phyloP scores from a whole-genome alignment of 2,329 filamentous ascomycete species.

The Monosporascus sp. region DNA sequence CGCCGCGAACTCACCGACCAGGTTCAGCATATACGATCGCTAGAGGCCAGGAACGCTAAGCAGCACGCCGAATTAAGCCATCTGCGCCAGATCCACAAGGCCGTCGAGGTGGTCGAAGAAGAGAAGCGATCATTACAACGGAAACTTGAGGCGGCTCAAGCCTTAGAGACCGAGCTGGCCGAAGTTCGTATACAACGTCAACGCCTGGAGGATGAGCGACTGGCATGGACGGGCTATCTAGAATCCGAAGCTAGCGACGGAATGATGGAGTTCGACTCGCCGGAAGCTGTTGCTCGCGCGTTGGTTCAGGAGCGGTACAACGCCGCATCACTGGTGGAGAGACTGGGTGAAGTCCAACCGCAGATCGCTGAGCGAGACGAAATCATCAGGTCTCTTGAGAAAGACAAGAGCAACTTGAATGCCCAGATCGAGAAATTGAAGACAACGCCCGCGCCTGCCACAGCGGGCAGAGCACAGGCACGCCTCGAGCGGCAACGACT shows the following conservation, averaged over 20 bases:
- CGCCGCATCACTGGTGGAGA: conserved; percentile 72
- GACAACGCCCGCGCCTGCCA: conserved; percentile 37
- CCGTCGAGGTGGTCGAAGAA: conserved; percentile 91
- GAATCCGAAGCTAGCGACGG: conserved; percentile 58
- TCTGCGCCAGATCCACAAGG: conserved; percentile 73
- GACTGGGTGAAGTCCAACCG: conserved; percentile 70
- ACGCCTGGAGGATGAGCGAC: conserved; percentile 79
- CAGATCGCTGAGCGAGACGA: conserved; percentile 74
- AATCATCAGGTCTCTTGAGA: conserved; percentile 65
- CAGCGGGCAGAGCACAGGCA: conserved; percentile 61
- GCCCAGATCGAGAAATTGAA: conserved; percentile 68
- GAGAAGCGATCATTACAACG: conserved; percentile 82
- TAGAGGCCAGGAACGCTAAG: conserved; percentile 77
- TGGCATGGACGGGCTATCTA: conserved; percentile 82
- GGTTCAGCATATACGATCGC: conserved; percentile 78
- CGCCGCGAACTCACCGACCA: conserved; percentile 87
- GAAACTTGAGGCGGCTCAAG: conserved; percentile 68
- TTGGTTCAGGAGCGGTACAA: conserved; percentile 78
- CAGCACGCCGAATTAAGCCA: conserved; percentile 75
- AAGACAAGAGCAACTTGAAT: conserved; percentile 59
- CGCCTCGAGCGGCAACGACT: conserved; percentile 81
- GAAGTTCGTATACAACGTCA: conserved; percentile 80
- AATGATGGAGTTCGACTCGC: conserved; percentile 75
- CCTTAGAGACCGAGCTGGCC: conserved; percentile 67
- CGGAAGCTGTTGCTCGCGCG: conserved; percentile 79